Percentiles rank a stretch among this genome's conserved stretches.
phyloP scores from a whole-genome alignment of 1,284 basidiomycete genomes.

The Singerocomus inundabilis region DNA sequence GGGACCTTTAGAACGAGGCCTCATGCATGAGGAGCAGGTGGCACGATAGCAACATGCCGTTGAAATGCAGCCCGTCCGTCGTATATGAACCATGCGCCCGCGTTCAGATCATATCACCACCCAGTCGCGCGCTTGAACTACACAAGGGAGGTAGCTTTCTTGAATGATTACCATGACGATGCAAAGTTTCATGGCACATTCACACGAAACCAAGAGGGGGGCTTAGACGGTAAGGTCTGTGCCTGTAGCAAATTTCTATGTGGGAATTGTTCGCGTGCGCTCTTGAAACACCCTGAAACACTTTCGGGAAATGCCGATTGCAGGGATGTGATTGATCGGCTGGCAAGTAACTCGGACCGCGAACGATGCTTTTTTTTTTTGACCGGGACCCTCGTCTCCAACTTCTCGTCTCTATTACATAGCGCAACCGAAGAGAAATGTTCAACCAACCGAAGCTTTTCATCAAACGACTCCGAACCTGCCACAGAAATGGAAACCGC shows the following conservation, averaged over 20 bases:
- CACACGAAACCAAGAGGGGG: too few species aligned
- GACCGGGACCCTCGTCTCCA: too few species aligned
- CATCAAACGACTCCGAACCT: background rate
- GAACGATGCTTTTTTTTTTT: too few species aligned
- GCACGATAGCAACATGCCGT: background rate
- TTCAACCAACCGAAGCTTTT: background rate
- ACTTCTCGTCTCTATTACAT: too few species aligned
- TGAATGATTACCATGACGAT: background rate
- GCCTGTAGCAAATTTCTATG: background rate
- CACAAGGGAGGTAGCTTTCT: background rate
- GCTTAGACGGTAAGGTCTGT: background rate
- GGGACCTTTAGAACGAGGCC: constrained; percentile 5
- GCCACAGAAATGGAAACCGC: constrained; percentile 6
- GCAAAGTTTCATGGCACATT: background rate
- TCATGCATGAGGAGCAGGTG: background rate
- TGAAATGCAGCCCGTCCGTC: background rate
- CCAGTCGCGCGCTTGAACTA: background rate
- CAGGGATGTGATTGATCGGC: background rate
- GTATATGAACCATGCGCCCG: background rate
- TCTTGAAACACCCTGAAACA: background rate
- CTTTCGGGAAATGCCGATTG: constrained; percentile 1
- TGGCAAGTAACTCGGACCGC: background rate
- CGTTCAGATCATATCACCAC: background rate
- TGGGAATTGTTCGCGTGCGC: background rate
- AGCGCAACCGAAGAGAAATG: background rate